Evolutionary conservation across 768 basidiomycete species (phyloP).

Genomic region (Phaeotremella fagi): DNA sequence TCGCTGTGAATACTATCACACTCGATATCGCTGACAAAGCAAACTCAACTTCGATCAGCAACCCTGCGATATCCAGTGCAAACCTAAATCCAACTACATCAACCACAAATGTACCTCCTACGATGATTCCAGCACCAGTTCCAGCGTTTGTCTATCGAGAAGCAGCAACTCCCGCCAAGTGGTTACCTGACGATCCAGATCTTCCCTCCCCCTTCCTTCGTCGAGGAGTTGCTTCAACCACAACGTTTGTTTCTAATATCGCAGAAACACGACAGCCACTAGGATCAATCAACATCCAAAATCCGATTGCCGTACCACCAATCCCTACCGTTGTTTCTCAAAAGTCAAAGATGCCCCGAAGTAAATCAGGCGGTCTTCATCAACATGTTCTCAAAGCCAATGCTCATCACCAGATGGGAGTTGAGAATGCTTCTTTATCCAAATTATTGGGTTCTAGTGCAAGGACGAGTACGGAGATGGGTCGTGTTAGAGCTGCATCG

Average conservation of each 20-base stretch:
- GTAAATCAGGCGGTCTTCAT: conserved; percentile 32
- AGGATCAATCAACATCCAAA: conserved; percentile 21
- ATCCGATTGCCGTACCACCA: background rate
- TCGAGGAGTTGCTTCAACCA: conserved; percentile 1
- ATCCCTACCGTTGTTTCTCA: background rate
- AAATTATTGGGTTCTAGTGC: too few species aligned
- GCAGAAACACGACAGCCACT: conserved; percentile 12
- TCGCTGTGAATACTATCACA: background rate
- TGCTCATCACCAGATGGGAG: conserved; percentile 12
- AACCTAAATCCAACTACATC: background rate
- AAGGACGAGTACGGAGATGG: background rate
- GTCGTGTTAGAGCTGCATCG: too few species aligned
- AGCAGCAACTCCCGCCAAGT: conserved; percentile 45
- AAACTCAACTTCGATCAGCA: background rate
- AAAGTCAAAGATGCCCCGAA: conserved; percentile 19
- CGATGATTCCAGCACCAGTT: conserved; percentile 29
- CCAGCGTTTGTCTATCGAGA: conserved; percentile 30
- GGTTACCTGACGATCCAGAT: conserved; percentile 41
- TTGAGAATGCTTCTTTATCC: too few species aligned
- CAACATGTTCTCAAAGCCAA: conserved; percentile 28
- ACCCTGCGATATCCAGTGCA: conserved; percentile 3
- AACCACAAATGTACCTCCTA: conserved; percentile 12
- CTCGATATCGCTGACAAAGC: background rate
- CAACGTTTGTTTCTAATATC: background rate
- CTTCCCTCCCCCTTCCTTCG: conserved; percentile 43